phyloP scores from a whole-genome alignment of 2,329 filamentous ascomycete species.

The Stagonosporopsis cucurbitacearum region DNA sequence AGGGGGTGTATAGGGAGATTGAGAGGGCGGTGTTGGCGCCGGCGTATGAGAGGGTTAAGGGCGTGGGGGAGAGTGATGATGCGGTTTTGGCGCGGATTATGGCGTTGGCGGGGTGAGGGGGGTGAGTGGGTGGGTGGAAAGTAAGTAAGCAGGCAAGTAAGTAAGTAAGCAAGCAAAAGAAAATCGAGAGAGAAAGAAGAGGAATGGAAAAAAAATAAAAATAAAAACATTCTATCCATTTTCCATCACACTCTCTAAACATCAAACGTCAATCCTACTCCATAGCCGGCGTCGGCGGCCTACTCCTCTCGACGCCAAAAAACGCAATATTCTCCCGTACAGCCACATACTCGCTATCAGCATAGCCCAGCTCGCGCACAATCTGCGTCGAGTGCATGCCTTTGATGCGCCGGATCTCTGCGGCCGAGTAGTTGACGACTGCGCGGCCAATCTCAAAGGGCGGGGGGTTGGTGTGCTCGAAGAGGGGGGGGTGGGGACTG shows the following conservation, averaged over 20 bases:
- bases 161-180: no score
- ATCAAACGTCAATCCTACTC: constrained; percentile 1
- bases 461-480: constrained; percentile 45
- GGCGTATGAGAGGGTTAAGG: constrained; percentile 30
- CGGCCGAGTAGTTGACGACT: constrained; percentile 89
- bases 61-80: constrained; percentile 27
- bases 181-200: no score
- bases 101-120: constrained; percentile 15
- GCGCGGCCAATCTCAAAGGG: constrained; percentile 80
- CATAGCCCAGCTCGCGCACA: constrained; percentile 80
- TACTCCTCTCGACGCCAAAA: constrained; percentile 55
- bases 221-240: no score
- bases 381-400: constrained; percentile 86
- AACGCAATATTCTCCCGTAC: constrained; percentile 87
- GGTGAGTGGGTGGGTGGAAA: no score
- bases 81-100: constrained; percentile 28
- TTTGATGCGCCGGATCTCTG: constrained; percentile 83
- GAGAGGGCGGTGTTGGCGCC: constrained; percentile 52
- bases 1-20: constrained; percentile 60
- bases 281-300: constrained; percentile 44
- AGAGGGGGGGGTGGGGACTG: constrained; percentile 25
- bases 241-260: background rate
- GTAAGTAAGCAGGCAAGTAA: no score
- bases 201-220: no score
- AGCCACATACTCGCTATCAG: constrained; percentile 93